Base-by-base conservation (phyloP, 2,329 filamentous ascomycete genomes). In the Scytalidium lignicola region DNA sequence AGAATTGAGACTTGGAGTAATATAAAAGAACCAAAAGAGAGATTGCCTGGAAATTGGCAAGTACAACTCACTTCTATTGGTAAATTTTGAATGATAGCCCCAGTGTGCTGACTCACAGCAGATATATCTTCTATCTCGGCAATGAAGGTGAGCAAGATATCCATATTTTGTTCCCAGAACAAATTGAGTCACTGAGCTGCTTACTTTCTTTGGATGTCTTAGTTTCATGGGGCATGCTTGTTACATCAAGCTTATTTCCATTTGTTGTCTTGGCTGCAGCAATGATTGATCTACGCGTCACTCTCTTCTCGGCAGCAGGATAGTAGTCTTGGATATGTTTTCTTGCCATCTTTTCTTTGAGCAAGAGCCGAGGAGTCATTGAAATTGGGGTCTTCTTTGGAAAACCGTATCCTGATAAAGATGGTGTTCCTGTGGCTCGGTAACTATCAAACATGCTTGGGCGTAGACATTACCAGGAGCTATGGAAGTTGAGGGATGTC, bases 51-150 rank as follows among this genome's bases (percentile, higher is more conserved):
- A 37, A 37, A 7, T n/a, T n/a, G n/a, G 15, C 15, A n/a, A 37
- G n/a, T 5, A 37, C 32, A n/a, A 50, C 48, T 4, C 48, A 54
- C 54, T 50, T 56, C 54, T 28, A 43, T 39, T 43, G 54, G 46
- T 17, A 56, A 29, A n/a, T 37, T 48, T 41, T 52, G 48, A 43
- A 56, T 49, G 19, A 50, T 4, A 17, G 43, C 44, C 1, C 13
- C 48, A 48, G 41, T 15, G 10, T 17, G 8, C 32, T 15, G 32
- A 37, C 12, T 17, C 7, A 9, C 15, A 13, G 32, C 5, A 37
- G 32, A 4, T 15, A 5, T 17, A 17, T n/a, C 13, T 7, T 28
- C 26, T 28, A 28, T 28, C 7, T 28, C 7, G 26, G 26, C 26
- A 13, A 7, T 28, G 13, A 13, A 7, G 7, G 26, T 28, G 7